Evolutionary conservation across 306 rosid genomes (phyloP).

Genomic region (Quercus variabilis): DNA sequence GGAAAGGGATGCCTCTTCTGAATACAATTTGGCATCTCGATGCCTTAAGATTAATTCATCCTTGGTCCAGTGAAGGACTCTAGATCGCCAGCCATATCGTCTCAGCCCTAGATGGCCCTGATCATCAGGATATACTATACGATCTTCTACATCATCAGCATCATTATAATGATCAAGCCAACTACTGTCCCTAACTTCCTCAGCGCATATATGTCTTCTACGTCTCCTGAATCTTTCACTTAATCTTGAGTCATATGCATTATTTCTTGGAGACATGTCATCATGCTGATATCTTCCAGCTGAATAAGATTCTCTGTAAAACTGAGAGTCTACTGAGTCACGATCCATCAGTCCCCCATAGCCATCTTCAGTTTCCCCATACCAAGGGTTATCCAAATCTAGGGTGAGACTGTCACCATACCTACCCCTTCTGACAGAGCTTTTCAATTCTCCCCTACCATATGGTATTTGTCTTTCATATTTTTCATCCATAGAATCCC

Average conservation of each 20-base stretch:
- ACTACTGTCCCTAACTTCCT: slow-evolving; percentile 24
- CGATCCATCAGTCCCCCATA: slow-evolving; percentile 19
- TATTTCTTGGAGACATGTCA: slow-evolving; percentile 25
- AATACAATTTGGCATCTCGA: slow-evolving; percentile 18
- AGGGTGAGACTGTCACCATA: slow-evolving; percentile 14
- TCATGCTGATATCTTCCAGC: slow-evolving; percentile 12
- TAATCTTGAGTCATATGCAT: slow-evolving; percentile 26
- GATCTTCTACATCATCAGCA: slow-evolving; percentile 35
- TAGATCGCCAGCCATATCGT: slow-evolving; percentile 28
- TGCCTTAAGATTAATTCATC: slow-evolving; percentile 34
- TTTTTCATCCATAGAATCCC: slow-evolving; percentile 22
- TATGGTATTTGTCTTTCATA: slow-evolving; percentile 28
- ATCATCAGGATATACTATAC: slow-evolving; percentile 23
- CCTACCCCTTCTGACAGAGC: slow-evolving; percentile 36
- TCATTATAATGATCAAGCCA: slow-evolving; percentile 31
- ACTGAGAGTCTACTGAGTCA: slow-evolving; percentile 21
- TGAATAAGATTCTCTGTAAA: slow-evolving; percentile 23
- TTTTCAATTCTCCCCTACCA: slow-evolving; percentile 24
- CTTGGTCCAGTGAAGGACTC: slow-evolving; percentile 40
- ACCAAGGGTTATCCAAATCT: slow-evolving; percentile 32
- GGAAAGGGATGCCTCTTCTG: slow-evolving; percentile 20
- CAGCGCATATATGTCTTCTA: slow-evolving; percentile 24
- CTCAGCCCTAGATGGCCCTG: slow-evolving; percentile 27
- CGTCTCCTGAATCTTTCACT: slow-evolving; percentile 23
- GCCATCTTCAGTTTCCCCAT: slow-evolving; percentile 36